Evolutionary conservation across 116 monocot species (phyloP), one percentile per base, ranked within the genome.

Genomic region (Phalaenopsis hybrid): DNA sequence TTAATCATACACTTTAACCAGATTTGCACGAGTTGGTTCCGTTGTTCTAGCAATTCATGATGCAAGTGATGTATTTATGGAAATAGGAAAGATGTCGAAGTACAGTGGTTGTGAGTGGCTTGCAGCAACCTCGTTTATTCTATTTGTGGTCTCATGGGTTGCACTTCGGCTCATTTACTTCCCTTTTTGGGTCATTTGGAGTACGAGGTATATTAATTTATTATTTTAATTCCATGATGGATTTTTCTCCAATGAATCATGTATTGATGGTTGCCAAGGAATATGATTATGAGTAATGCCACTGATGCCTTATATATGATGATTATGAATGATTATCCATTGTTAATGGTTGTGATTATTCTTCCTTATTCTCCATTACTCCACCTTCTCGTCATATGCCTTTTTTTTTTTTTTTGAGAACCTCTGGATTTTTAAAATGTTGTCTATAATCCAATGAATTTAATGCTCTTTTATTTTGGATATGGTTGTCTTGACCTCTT

Each of bases 41-140:
- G 81, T 92, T 81, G 90, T 96, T 79, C 78, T 96, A 76, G 96
- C 96, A 78, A 69, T 96, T 81, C 94, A 94, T 86, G 96, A 96
- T 88, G 94, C 96, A 78, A 94, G 86, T 86, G 96, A 96, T 75
- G 88, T 96, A n/a, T 96, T 94, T 78, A 52, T 96, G 78, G 96
- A 96, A 86, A 86, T 81, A 7, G 96, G 85, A 79, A 96, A 96
- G 80, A 94, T 96, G 92, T 84, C 89, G 18, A 94, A 91, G 88
- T 96, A 96, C 81, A 76, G 86, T 86, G 88, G 84, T 16, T 82
- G 79, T 77, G 90, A 96, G 28, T 45, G 59, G 78, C 83, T 92
- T 79, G 96, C 96, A 76, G 73, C 58, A 79, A 21, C 84, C 43
- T 43, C 88, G 59, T 94, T 96, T 89, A 76, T 88, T 79, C 81